These are phyloP conservation scores for Chlorokybus atmophyticus DNA, from an alignment of 139 green algal species.

Conservation along the genomic window DNA sequence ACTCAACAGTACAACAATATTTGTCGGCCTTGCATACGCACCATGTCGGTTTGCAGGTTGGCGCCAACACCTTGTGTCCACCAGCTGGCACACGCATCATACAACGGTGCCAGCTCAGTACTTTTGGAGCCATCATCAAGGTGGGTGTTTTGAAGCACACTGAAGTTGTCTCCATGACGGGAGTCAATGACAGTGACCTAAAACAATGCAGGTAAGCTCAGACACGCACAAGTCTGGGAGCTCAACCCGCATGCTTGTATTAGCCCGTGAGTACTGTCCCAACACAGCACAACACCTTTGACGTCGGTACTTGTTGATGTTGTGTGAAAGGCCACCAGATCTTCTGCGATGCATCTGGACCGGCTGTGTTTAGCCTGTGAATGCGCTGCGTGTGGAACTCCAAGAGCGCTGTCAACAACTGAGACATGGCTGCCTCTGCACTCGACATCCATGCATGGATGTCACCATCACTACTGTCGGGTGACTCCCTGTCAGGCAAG, in stretches of 20 bases:
- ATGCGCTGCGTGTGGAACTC: conserved; percentile 35
- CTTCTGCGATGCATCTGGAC: conserved; percentile 14
- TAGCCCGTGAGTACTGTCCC: too few species aligned
- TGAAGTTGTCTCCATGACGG: conserved; percentile 61
- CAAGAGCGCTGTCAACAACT: conserved; percentile 33
- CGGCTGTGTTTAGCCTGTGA: conserved; percentile 18
- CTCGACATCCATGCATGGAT: conserved; percentile 43
- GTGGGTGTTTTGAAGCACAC: conserved; percentile 1
- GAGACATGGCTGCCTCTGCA: conserved; percentile 31
- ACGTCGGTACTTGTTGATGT: conserved; percentile 41
- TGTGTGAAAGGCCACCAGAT: conserved; percentile 98
- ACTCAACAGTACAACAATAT: not conserved
- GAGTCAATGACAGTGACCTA: conserved; percentile 71
- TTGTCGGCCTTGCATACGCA: not conserved
- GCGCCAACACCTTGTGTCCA: conserved; percentile 77
- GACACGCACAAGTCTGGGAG: too few species aligned
- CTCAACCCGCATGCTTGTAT: too few species aligned
- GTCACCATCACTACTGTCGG: too few species aligned
- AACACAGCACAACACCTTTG: too few species aligned
- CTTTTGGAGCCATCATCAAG: not conserved
- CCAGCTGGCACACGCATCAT: conserved; percentile 87
- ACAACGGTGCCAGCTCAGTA: conserved; percentile 31
- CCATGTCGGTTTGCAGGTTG: conserved; percentile 21
- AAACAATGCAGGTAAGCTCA: not conserved
- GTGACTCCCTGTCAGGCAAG: not conserved